Conservation (phyloP, 108 stramenopile species). For the Cyclostephanos invisitatus region DNA sequence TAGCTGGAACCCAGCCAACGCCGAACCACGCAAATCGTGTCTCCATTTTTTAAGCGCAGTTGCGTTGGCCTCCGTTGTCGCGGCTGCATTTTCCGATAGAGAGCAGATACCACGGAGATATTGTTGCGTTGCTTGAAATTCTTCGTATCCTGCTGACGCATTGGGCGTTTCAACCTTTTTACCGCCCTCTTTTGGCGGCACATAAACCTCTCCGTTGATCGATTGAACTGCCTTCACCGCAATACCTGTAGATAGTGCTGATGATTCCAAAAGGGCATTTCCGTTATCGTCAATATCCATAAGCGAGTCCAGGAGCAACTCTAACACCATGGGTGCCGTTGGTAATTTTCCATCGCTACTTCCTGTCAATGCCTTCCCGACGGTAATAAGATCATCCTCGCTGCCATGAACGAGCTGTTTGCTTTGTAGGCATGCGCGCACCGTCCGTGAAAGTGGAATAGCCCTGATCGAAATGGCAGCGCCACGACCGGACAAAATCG, state of each 20-base stretch:
- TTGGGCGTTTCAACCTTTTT: constrained; percentile 14
- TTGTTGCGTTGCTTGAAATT: constrained; percentile 23
- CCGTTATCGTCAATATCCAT: constrained; percentile 43
- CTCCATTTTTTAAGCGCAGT: constrained; percentile 68
- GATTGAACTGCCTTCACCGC: constrained; percentile 50
- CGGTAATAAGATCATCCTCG: constrained; percentile 53
- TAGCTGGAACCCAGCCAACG: constrained; percentile 82
- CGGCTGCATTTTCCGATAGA: not conserved
- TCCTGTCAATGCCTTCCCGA: constrained; percentile 69
- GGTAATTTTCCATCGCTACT: constrained; percentile 24
- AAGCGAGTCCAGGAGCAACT: constrained; percentile 41
- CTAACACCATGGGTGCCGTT: constrained; percentile 44
- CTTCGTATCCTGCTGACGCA: not conserved
- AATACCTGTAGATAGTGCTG: constrained; percentile 19
- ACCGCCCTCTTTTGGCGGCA: constrained; percentile 26
- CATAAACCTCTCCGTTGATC: constrained; percentile 48
- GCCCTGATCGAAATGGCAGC: constrained; percentile 74
- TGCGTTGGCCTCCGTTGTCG: constrained; percentile 35
- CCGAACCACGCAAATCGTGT: constrained; percentile 72
- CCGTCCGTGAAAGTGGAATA: constrained; percentile 59
- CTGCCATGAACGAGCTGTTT: constrained; percentile 48
- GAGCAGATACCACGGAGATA: constrained; percentile 6
- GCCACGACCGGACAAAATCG: constrained; percentile 67
- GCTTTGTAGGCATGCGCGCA: constrained; percentile 50
- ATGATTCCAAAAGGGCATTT: constrained; percentile 50